A percentile compares a stretch with the other conserved stretches of the same genome.
phyloP scores from a whole-genome alignment of 352 stramenopile genomes.

The Saprolegnia parasitica region DNA sequence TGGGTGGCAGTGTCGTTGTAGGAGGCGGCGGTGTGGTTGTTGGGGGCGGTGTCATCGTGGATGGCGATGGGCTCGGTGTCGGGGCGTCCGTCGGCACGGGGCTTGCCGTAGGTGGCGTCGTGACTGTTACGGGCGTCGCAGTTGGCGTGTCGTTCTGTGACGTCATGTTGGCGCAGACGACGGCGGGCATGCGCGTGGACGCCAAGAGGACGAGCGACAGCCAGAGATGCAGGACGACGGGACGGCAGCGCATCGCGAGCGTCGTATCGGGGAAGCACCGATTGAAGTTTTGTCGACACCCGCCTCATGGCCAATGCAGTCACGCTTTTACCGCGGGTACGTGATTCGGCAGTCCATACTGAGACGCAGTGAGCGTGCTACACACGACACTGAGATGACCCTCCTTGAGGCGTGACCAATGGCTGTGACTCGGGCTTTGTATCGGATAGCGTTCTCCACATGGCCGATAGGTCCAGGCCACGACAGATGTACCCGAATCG shows the following conservation, averaged over 20 bases:
- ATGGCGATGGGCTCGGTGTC: background rate
- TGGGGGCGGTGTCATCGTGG: background rate
- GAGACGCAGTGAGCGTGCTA: background rate
- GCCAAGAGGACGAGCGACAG: background rate
- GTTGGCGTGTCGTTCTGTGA: background rate
- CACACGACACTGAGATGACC: background rate
- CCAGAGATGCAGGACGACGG: background rate
- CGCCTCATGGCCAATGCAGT: background rate
- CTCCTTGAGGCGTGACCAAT: background rate
- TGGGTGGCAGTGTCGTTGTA: background rate
- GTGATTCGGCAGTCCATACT: background rate
- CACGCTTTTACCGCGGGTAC: slow-evolving; percentile 1
- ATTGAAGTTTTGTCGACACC: background rate
- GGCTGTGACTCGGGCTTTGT: background rate
- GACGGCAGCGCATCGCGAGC: background rate
- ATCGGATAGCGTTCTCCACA: background rate
- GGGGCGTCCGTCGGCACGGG: background rate
- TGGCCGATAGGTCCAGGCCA: background rate
- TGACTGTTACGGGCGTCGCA: background rate
- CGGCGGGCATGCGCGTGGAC: too few relatives aligned
- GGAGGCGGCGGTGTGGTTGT: background rate
- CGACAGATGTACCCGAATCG: background rate
- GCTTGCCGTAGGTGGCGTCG: background rate
- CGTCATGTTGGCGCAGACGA: background rate
- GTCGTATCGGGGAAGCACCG: background rate